Conservation (phyloP, 1,139 yeast species). For the Suhomyces maxii region DNA sequence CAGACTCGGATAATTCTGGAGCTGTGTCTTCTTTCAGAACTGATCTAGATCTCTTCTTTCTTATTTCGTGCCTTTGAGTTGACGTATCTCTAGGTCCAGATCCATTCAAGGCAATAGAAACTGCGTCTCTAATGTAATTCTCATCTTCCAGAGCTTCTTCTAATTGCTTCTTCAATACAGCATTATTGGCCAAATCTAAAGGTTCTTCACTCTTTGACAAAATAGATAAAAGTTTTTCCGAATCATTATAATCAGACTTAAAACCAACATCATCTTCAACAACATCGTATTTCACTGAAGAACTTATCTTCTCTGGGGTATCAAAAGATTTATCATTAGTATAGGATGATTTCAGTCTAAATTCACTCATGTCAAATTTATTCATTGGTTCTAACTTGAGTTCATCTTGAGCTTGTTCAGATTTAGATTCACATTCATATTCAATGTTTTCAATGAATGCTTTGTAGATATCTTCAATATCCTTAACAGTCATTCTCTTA, state of each 20-base stretch:
- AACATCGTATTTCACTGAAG: conserved; percentile 2
- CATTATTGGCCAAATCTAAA: conserved; percentile 18
- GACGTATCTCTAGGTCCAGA: neutral
- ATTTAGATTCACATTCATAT: conserved; percentile 11
- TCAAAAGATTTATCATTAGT: neutral
- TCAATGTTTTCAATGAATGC: conserved; percentile 21
- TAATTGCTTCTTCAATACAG: conserved; percentile 8
- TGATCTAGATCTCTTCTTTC: neutral
- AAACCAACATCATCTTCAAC: conserved; percentile 1
- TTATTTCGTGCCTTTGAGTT: neutral
- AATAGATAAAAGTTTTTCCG: conserved; percentile 22
- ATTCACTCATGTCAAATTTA: conserved; percentile 28
- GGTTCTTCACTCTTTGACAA: conserved; percentile 17
- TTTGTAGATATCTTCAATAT: conserved; percentile 21
- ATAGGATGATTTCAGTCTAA: conserved; percentile 8
- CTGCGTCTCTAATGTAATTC: conserved; percentile 23
- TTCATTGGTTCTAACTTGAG: conserved; percentile 4
- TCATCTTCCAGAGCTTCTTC: conserved; percentile 9
- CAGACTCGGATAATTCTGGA: neutral
- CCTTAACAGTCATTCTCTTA: conserved; percentile 9
- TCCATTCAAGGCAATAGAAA: conserved; percentile 22
- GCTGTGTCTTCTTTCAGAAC: neutral
- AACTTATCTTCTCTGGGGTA: neutral
- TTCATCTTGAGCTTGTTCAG: neutral
- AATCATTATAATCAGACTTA: conserved; percentile 21